phyloP scores from a whole-genome alignment of 2,329 filamentous ascomycete genomes.

The Diaporthe citrichinensis region DNA sequence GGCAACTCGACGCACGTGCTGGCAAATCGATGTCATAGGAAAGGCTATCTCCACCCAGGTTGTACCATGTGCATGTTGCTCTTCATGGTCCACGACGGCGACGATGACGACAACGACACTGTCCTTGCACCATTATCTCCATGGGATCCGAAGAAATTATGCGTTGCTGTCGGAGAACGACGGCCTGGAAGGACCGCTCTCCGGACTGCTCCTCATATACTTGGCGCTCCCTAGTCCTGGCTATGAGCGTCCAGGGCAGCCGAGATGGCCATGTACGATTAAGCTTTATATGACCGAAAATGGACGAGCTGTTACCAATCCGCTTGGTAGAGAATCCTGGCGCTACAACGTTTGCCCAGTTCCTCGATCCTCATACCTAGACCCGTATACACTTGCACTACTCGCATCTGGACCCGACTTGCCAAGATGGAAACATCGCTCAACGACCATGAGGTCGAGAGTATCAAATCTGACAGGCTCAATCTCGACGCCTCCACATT shows the following conservation, averaged over 20 bases:
- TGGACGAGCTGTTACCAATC: constrained; percentile 80
- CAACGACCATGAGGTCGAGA: constrained; percentile 76
- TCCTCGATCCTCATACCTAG: constrained; percentile 74
- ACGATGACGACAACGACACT: constrained; percentile 91
- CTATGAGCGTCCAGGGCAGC: no score
- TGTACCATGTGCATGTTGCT: constrained; percentile 90
- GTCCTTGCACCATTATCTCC: constrained; percentile 51
- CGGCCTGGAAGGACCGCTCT: not conserved
- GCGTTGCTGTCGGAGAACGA: not conserved
- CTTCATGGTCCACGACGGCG: constrained; percentile 86
- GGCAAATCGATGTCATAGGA: constrained; percentile 87
- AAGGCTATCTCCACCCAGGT: constrained; percentile 83
- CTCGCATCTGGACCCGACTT: constrained; percentile 90
- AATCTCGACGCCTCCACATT: constrained; percentile 99
- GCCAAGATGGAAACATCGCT: constrained; percentile 87
- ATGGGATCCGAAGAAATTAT: not conserved
- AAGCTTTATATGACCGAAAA: constrained; percentile 67
- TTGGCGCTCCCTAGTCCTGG: constrained; percentile 60
- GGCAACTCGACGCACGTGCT: constrained; percentile 88
- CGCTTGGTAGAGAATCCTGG: constrained; percentile 79
- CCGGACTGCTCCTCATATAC: not conserved
- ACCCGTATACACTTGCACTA: constrained; percentile 86
- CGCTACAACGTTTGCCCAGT: constrained; percentile 81
- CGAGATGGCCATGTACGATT: not conserved
- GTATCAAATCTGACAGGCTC: constrained; percentile 88